Conservation (phyloP, 345 rosid species). For the Brassica nigra region DNA sequence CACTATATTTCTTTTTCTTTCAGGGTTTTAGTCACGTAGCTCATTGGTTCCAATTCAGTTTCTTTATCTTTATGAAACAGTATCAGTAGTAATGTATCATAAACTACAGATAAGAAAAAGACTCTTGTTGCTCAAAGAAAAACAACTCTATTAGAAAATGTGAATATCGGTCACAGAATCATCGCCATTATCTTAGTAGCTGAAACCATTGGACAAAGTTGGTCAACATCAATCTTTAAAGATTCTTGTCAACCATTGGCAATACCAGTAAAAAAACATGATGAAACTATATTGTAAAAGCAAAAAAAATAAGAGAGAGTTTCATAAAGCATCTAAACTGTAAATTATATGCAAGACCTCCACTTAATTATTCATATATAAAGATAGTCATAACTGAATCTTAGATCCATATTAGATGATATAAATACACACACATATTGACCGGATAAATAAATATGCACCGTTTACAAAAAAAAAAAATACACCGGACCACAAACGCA, state of each 20-base stretch:
- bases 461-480: not conserved
- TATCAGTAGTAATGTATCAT: not conserved
- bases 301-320: not conserved
- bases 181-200: not conserved
- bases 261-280: not conserved
- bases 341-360: not conserved
- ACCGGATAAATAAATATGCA: not conserved
- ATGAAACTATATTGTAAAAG: not conserved
- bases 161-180: not conserved
- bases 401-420: not conserved
- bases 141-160: not conserved
- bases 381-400: not conserved
- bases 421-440: not conserved
- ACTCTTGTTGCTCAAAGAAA: too few species aligned
- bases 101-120: not conserved
- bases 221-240: not conserved
- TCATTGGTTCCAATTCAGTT: not conserved
- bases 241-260: not conserved
- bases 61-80: not conserved
- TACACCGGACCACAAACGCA: constrained; percentile 22
- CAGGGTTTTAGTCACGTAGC: not conserved
- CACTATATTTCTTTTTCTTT: not conserved
- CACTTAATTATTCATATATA: not conserved
- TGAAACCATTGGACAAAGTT: not conserved
- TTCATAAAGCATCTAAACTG: not conserved